Evolutionary conservation across 257 asterid genomes (phyloP), one percentile per base, ranked within the genome.

Genomic region (Solanum sitiens): DNA sequence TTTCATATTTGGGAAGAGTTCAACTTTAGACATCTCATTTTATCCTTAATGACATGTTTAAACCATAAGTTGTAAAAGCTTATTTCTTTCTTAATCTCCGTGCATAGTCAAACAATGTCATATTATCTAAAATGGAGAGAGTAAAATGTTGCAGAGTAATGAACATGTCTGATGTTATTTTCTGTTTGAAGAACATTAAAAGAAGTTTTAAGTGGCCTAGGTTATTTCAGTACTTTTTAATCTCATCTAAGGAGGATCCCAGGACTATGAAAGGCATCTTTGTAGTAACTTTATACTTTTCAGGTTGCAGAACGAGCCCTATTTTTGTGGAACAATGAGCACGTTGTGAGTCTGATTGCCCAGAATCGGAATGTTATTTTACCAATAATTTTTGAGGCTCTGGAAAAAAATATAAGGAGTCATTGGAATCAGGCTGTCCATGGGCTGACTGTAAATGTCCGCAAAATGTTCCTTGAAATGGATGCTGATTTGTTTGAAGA

Each of bases 241-340:
- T 86, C 21, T 86, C 45, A 42, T 56, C 23, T 61, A 76, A 77
- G 68, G 80, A 32, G 42, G 75, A n/a, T 20, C 39, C 39, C 32
- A 79, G 71, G 47, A 87, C 86, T 63, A 44, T 84, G 4, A 40
- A 27, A 85, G 72, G 56, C 83, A 61, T 7, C 82, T 79, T 87
- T 59, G 74, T 85, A 50, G 84, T 85, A 65, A 71, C 72, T 88
- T 35, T 50, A 59, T 83, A 63, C 87, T 37, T 74, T 91, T 88
- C 94, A 96, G 99, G 98, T 96, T 65, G 96, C 99, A 3, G 98
- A 95, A 68, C 94, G 98, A 84, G 95, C 99, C 45, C 93, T 93
- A 59, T 89, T 93, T 77, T 88, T 96, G 90, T 96, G 99, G 98
- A 95, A 95, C 70, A 96, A 93, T 30, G 97, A 92, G 63, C 98